These are phyloP conservation scores for Colletotrichum sp. DNA, from an alignment of 2,329 filamentous ascomycete genomes.

Conservation along the genomic window DNA sequence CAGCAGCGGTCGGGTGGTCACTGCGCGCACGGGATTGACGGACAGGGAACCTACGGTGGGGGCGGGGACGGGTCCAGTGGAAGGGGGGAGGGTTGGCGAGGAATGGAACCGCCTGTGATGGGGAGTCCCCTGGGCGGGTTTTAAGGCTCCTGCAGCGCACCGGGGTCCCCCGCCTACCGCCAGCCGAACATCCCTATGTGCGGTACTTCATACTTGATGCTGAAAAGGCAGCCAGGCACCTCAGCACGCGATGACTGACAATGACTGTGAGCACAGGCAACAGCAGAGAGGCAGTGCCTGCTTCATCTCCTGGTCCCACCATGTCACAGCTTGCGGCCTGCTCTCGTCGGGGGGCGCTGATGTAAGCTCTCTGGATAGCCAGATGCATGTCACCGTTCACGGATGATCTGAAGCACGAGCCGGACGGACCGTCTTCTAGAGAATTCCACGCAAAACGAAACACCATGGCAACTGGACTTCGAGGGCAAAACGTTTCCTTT, in stretches of 20 bases:
- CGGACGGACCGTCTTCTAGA: neutral
- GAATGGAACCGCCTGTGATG: neutral
- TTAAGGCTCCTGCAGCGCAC: neutral
- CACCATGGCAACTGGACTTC: neutral
- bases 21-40: neutral
- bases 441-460: neutral
- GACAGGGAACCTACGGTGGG: neutral
- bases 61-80: neutral
- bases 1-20: neutral
- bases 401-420: neutral
- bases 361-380: neutral
- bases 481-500: neutral
- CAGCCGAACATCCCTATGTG: neutral
- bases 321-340: neutral
- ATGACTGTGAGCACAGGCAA: neutral
- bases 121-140: neutral
- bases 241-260: neutral
- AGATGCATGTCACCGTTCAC: neutral
- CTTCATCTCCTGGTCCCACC: neutral
- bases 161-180: neutral
- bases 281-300: neutral
- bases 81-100: neutral
- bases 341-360: neutral
- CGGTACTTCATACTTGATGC: neutral
- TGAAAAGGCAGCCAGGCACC: neutral